A percentile compares a stretch with the other conserved stretches of the same genome.
Evolutionary conservation across 176 grass and related monocot species (phyloP).

Genomic region (Bolboschoenus planiculmis): DNA sequence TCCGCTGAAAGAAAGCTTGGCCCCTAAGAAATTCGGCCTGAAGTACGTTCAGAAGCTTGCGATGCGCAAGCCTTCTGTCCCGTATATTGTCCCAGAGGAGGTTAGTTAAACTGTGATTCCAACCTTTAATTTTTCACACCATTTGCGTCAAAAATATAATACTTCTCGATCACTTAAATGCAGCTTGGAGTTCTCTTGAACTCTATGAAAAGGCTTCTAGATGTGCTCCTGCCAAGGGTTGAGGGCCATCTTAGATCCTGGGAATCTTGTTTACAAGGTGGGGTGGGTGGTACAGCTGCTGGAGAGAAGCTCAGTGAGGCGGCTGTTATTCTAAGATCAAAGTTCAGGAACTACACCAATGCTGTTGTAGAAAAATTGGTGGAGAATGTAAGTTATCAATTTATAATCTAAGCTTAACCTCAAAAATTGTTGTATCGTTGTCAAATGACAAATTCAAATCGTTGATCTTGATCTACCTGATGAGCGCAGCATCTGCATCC

Average conservation of each 20-base stretch:
- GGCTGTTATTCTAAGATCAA: slow-evolving; percentile 75
- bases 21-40: slow-evolving; percentile 94
- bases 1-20: slow-evolving; percentile 78
- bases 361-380: slow-evolving; percentile 90
- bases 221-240: slow-evolving; percentile 67
- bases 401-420: neutral
- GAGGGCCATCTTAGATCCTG: slow-evolving; percentile 89
- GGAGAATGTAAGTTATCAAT: slow-evolving; percentile 65
- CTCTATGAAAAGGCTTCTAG: slow-evolving; percentile 90
- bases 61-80: slow-evolving; percentile 68
- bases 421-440: neutral
- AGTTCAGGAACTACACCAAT: slow-evolving; percentile 95
- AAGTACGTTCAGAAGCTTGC: slow-evolving; percentile 90
- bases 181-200: slow-evolving; percentile 96
- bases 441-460: neutral
- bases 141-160: neutral
- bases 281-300: slow-evolving; percentile 43
- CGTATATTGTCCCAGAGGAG: slow-evolving; percentile 77
- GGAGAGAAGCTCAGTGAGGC: slow-evolving; percentile 87
- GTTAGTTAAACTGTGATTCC: slow-evolving; percentile 31
- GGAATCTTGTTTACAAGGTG: slow-evolving; percentile 86
- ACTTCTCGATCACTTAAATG: slow-evolving; percentile 21
- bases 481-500: neutral
- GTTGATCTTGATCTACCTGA: neutral
- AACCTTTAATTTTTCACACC: neutral